Conservation (phyloP, 2,329 filamentous ascomycete genomes). For the Microdochium paspali region DNA sequence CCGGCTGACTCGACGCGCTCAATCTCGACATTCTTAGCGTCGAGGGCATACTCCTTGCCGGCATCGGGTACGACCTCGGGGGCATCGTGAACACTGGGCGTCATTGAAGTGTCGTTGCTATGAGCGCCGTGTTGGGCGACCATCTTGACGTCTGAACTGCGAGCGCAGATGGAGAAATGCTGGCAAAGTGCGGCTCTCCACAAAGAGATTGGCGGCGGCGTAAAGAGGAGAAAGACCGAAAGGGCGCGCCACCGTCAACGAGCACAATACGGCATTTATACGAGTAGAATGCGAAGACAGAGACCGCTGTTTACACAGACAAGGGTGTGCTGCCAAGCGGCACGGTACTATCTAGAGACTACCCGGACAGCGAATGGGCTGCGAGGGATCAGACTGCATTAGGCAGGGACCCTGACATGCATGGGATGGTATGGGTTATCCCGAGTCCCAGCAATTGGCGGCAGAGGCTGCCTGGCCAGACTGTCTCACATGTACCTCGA, state of each 20-base stretch:
- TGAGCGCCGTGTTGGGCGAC: background rate
- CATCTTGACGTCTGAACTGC: background rate
- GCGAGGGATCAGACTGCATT: background rate
- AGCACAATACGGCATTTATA: no score
- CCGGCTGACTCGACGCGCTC: slow-evolving; percentile 11
- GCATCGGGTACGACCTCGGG: background rate
- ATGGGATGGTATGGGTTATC: background rate
- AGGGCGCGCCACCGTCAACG: no score
- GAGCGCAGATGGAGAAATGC: background rate
- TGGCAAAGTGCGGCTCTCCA: background rate
- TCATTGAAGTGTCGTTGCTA: background rate
- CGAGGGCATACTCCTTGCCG: background rate
- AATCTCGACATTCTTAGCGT: background rate
- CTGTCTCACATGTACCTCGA: background rate
- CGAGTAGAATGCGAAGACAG: no score
- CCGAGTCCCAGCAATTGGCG: background rate
- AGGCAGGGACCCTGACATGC: background rate
- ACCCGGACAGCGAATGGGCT: background rate
- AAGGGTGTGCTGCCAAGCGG: no score
- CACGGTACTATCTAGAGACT: no score
- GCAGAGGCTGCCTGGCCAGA: background rate
- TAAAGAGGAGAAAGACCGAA: background rate
- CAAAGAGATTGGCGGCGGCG: background rate
- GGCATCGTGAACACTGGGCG: background rate
- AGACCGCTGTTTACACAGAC: no score